Base-by-base conservation (phyloP, 176 grass and related monocot genomes). In the Carex myosuroides region DNA sequence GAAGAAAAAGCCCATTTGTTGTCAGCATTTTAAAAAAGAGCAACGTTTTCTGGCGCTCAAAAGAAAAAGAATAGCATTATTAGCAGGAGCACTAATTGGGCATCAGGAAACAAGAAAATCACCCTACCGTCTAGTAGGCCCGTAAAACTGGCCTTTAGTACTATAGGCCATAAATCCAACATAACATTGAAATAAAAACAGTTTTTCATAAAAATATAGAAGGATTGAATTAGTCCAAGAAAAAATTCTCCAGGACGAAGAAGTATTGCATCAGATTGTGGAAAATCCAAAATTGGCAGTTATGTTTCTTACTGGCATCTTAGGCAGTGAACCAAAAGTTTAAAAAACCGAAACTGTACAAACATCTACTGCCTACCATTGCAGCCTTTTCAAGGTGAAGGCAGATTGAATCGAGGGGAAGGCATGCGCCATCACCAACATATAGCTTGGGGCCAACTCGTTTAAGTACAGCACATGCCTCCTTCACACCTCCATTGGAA, bases 301-400 rank as follows among this genome's bases (percentile, higher is more conserved):
- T 29, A 84, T 16, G 50, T 62, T 81, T 81, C 9, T 46, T 35
- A 24, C 5, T 61, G 64, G 18, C 29, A 54, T 55, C 50, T 76
- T 53, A 21, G 55, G 10, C 9, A 53, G 72, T 16, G 13, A 55
- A 71, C 4, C 72, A 54, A 16, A 76, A 55, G 44, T 76, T 32
- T 14, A 29, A 76, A 76, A 75, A 14, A 14, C 44, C 13, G 6
- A 54, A 54, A 14, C 1, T 21, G 48, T 16, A 55, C 75, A 56
- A 53, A 72, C 66, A 79, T 88, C 42, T 85, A 83, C n/a, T 10
- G 80, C 48, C 65, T 92, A 98, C 96, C 96, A 94, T 64, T 84
- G 96, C 96, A 63, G 91, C 91, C 79, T 95, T 98, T 89, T 98
- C 96, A 75, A 95, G 92, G 68, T 95, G 96, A 81, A 98, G 88